Evolutionary conservation across 2,329 filamentous ascomycete genomes (phyloP).

Genomic region (Stenocarpella maydis): DNA sequence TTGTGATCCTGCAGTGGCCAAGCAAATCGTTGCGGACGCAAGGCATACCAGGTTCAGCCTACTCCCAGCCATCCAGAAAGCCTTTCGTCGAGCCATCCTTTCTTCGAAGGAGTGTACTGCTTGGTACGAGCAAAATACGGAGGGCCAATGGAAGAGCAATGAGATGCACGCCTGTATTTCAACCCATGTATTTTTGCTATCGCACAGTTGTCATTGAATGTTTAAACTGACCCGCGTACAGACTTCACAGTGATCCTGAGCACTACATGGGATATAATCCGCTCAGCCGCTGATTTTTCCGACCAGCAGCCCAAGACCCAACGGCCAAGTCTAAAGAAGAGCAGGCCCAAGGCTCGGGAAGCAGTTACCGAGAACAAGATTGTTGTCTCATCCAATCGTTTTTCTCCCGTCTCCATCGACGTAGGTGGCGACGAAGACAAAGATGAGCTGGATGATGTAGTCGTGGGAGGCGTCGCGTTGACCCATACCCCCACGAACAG

Average conservation of each 20-base stretch:
- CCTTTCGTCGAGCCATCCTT: conserved; percentile 23
- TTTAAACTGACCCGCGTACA: not conserved
- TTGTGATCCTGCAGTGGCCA: not conserved
- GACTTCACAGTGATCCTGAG: conserved; percentile 22
- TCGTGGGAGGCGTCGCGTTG: not conserved
- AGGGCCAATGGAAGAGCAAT: conserved; percentile 9
- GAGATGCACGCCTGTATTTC: conserved; percentile 1
- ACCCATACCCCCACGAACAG: not conserved
- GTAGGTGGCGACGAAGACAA: not conserved
- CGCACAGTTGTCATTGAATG: too few relatives aligned
- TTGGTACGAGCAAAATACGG: conserved; percentile 19
- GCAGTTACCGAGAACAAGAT: not conserved
- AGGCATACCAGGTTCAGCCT: not conserved
- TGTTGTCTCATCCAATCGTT: not conserved
- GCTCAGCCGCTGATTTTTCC: not conserved
- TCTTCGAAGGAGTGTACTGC: conserved; percentile 1
- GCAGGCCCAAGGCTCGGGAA: not conserved
- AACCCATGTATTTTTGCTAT: not conserved
- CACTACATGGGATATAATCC: conserved; percentile 17
- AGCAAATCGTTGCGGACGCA: not conserved
- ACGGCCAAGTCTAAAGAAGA: not conserved
- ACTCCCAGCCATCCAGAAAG: not conserved
- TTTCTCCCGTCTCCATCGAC: not conserved
- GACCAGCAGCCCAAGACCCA: not conserved
- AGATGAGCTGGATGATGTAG: not conserved